phyloP scores from a whole-genome alignment of 2,329 filamentous ascomycete genomes.

The Phyllosticta citrichinensis region DNA sequence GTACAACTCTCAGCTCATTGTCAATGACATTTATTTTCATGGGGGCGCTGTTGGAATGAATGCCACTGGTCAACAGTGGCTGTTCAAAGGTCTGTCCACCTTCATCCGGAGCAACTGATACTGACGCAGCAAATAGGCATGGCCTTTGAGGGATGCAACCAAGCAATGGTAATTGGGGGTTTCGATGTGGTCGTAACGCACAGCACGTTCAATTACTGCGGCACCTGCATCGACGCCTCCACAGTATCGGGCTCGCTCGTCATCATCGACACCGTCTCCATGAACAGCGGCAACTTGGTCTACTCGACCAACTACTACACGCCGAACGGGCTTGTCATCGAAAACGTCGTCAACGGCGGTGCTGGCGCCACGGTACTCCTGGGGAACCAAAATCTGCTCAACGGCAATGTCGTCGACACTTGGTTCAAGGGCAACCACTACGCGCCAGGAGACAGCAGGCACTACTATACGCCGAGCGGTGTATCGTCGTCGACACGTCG shows the following conservation, averaged over 20 bases:
- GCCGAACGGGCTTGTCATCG: slow-evolving; percentile 7
- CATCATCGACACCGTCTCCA: slow-evolving; percentile 1
- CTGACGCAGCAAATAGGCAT: slow-evolving; percentile 33
- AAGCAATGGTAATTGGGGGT: background rate
- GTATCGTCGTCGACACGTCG: background rate
- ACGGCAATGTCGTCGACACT: slow-evolving; percentile 1
- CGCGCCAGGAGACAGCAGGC: background rate
- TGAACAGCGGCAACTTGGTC: slow-evolving; percentile 1
- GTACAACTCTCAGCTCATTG: slow-evolving; percentile 18
- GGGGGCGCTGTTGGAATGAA: slow-evolving; percentile 19
- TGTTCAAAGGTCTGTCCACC: slow-evolving; percentile 21
- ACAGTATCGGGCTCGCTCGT: slow-evolving; percentile 2
- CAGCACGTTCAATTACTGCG: slow-evolving; percentile 2
- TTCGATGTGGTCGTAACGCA: slow-evolving; percentile 5
- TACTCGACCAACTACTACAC: background rate
- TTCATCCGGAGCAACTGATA: slow-evolving; percentile 21
- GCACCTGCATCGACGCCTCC: background rate
- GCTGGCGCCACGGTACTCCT: slow-evolving; percentile 1
- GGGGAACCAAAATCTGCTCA: background rate
- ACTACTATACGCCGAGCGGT: background rate
- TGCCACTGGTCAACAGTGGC: slow-evolving; percentile 26
- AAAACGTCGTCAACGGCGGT: slow-evolving; percentile 2
- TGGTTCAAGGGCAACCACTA: slow-evolving; percentile 9
- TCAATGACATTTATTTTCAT: slow-evolving; percentile 6
- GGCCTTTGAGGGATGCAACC: slow-evolving; percentile 7